A percentile compares a stretch with the other conserved stretches of the same genome.
phyloP scores from a whole-genome alignment of 306 rosid genomes.

The Parietaria judaica region DNA sequence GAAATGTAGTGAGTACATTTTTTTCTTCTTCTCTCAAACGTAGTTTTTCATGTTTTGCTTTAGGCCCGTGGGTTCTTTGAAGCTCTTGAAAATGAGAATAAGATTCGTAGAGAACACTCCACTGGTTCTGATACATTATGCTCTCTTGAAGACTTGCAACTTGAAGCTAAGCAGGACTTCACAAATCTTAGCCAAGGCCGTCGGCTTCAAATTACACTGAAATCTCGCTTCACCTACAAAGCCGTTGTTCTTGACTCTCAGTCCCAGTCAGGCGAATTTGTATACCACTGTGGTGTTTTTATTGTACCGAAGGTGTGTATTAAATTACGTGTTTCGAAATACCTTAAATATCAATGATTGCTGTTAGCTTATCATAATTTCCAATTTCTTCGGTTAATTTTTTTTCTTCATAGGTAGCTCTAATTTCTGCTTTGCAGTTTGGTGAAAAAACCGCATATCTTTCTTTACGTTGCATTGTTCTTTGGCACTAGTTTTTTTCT shows the following conservation, averaged over 20 bases:
- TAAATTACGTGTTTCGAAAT: not conserved
- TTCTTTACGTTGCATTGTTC: not conserved
- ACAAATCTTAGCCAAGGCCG: conserved; percentile 61
- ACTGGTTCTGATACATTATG: conserved; percentile 46
- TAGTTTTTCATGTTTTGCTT: conserved; percentile 6
- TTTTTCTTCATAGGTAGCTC: not conserved
- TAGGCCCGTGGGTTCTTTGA: conserved; percentile 66
- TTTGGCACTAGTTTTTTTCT: conserved; percentile 5
- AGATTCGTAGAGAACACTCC: conserved; percentile 56
- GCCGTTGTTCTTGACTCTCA: conserved; percentile 79
- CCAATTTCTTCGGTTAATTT: not conserved
- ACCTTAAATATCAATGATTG: conserved; percentile 7
- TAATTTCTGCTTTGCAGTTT: conserved; percentile 1
- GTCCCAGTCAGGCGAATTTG: conserved; percentile 52
- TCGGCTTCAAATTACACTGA: conserved; percentile 59
- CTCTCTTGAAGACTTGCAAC: conserved; percentile 68
- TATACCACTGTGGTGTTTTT: conserved; percentile 82
- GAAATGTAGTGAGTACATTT: too few species aligned
- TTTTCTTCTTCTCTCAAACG: too few species aligned
- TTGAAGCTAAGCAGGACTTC: conserved; percentile 60
- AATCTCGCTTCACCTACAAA: conserved; percentile 57
- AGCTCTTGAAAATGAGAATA: conserved; percentile 68
- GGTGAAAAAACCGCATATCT: not conserved
- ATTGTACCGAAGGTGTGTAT: conserved; percentile 83
- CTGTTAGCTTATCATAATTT: not conserved